Percentiles rank a stretch among this genome's conserved stretches.
These are phyloP conservation scores for Plasmodium adleri DNA, from an alignment of 169 alveolate species.

Conservation along the genomic window DNA sequence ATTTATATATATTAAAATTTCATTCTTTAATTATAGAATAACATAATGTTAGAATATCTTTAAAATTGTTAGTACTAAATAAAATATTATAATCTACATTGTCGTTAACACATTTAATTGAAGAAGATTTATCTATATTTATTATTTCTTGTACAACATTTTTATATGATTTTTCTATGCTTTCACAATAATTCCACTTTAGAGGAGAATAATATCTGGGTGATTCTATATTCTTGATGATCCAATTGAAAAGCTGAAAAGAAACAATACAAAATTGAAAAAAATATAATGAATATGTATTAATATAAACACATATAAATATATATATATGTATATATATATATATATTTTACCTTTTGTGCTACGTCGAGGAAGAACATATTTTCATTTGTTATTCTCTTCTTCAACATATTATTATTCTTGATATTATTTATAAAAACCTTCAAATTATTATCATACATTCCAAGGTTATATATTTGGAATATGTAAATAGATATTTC, in stretches of 20 bases:
- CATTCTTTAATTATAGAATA: constrained; percentile 17
- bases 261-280: not conserved
- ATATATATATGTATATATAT: not conserved
- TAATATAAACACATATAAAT: not conserved
- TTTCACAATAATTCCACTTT: constrained; percentile 38
- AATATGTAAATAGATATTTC: constrained; percentile 66
- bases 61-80: constrained; percentile 58
- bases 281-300: not conserved
- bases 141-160: constrained; percentile 31
- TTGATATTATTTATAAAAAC: constrained; percentile 49
- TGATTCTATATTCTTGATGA: constrained; percentile 53
- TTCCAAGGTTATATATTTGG: constrained; percentile 59
- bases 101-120: constrained; percentile 38
- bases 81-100: constrained; percentile 65
- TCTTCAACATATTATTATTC: constrained; percentile 26
- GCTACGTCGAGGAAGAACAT: constrained; percentile 68
- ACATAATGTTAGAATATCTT: constrained; percentile 58
- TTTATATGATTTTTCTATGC: constrained; percentile 45
- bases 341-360: constrained; percentile 29
- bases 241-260: constrained; percentile 70
- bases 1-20: no score
- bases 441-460: constrained; percentile 44
- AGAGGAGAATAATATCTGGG: constrained; percentile 72
- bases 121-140: constrained; percentile 35
- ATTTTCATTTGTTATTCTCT: constrained; percentile 38